Evolutionary conservation across 2,329 filamentous ascomycete genomes (phyloP).

Genomic region (Pseudogymnoascus sp.): DNA sequence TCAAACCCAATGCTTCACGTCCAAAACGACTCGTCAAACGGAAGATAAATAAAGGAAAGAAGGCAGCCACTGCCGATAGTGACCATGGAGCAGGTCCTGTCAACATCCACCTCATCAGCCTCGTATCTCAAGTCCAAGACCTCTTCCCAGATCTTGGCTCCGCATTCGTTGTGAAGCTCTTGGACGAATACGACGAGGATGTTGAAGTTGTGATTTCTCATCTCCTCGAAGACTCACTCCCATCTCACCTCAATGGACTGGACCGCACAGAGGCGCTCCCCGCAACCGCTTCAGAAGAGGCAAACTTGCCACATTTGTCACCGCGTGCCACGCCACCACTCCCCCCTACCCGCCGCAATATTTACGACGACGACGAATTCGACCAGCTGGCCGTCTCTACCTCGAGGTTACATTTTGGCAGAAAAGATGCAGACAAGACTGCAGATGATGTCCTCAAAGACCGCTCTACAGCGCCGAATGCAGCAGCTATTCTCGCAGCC

Average conservation of each 20-base stretch:
- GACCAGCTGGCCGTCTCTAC: conserved; percentile 61
- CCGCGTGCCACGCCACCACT: conserved; percentile 53
- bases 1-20: conserved; percentile 43
- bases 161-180: conserved; percentile 68
- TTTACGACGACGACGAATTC: conserved; percentile 75
- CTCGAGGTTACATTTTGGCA: conserved; percentile 70
- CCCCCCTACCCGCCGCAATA: conserved; percentile 56
- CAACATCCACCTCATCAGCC: conserved; percentile 74
- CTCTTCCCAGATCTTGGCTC: conserved; percentile 82
- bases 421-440: conserved; percentile 52
- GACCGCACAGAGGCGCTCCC: conserved; percentile 60
- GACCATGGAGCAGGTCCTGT: conserved; percentile 18
- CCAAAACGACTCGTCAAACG: conserved; percentile 44
- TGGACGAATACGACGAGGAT: conserved; percentile 72
- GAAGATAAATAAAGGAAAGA: conserved; percentile 62
- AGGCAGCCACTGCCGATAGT: conserved; percentile 31
- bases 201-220: conserved; percentile 74
- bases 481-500: conserved; percentile 81
- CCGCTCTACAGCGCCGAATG: conserved; percentile 57
- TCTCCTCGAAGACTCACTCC: conserved; percentile 69
- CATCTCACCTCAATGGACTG: conserved; percentile 54
- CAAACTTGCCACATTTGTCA: conserved; percentile 38
- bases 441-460: conserved; percentile 67
- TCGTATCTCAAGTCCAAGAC: conserved; percentile 86
- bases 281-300: conserved; percentile 24